Evolutionary conservation across 2,329 filamentous ascomycete species (phyloP), one percentile per base, ranked within the genome.

Genomic region (Colletotrichum sublineola): DNA sequence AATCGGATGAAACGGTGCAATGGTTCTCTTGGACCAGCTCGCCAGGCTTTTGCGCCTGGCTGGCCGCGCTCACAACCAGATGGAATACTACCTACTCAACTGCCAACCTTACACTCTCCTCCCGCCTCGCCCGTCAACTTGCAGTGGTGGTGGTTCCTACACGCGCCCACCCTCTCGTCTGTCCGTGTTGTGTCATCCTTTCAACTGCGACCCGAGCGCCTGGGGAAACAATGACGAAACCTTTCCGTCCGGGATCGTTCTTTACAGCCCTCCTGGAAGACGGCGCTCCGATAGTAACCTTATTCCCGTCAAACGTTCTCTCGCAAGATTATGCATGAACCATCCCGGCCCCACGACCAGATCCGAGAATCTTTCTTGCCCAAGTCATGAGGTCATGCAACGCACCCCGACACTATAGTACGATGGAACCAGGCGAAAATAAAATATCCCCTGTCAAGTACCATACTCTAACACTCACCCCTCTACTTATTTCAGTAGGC

Each of bases 171-270:
- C n/a, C 36, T 53, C 31, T 24, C 9, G 46, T 18, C 24, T n/a
- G 55, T 66, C 62, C 20, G 65, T 63, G 44, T 20, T 67, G 36
- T 57, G 65, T 33, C 44, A 60, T 58, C 58, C 29, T 50, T 55
- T 38, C 12, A 57, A 15, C 55, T 52, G 57, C 52, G 38, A 71
- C 50, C 67, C 48, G 62, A 63, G 71, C 71, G 61, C 56, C 46
- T 71, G 62, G 36, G 57, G 55, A 71, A 67, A 73, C 66, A 61
- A 60, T 31, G 40, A 63, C 62, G 62, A 71, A 66, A 71, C 61
- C 48, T 52, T 52, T 24, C 56, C 31, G 61, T 33, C 62, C 42
- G 48, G 62, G 66, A 55, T 60, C 38, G 36, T 58, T 53, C 33
- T 50, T 50, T 61, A 33, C 66, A 62, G 66, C 61, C 53, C 44